Base-by-base conservation (phyloP, 2,329 filamentous ascomycete genomes). In the Fusarium sacchari region DNA sequence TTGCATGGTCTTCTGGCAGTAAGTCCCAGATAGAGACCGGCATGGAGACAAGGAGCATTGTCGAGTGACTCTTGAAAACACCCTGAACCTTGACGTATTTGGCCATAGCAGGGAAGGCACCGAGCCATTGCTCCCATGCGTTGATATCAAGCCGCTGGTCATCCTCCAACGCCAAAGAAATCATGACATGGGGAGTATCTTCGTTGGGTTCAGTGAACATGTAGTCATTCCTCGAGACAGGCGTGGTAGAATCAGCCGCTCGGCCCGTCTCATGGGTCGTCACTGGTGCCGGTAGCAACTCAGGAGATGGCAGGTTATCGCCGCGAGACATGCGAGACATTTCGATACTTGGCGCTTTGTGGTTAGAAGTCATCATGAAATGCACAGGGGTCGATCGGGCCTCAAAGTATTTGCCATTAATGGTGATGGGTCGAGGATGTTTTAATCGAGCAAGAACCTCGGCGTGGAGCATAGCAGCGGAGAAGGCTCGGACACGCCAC, bases 311-410 rank as follows among this genome's bases (percentile, higher is more conserved):
- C 12, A 79, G 70, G 24, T 71, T 72, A 28, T 81, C 79, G 39
- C 64, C 72, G n/a, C 66, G 71, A 4, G 73, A 64, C 44, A 78
- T 78, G 30, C 84, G 83, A 11, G 84, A 84, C 40, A 90, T 79
- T 76, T 90, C 88, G 47, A 90, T 90, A 63, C 88, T 90, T 0
- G 87, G 87, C 3, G 87, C 87, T 65, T 84, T 88, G 76, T 90
- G 88, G 65, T 90, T 89, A 24, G 87, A 84, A 5, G 88, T 90
- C 88, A 90, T 90, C 87, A 90, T 90, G 74, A 90, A 90, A 73
- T 90, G 88, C 9, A 90, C 87, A 0, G 88, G 88, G 0, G 88
- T 90, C 5, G 88, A 88, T 43, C 88, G 85, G 40, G 87, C 86
- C 75, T 90, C 88, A 52, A 89, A 88, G 24, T 86, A 84, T 78